Evolutionary conservation across 106 monocot species (phyloP).

Genomic region (Narthecium ossifragum): DNA sequence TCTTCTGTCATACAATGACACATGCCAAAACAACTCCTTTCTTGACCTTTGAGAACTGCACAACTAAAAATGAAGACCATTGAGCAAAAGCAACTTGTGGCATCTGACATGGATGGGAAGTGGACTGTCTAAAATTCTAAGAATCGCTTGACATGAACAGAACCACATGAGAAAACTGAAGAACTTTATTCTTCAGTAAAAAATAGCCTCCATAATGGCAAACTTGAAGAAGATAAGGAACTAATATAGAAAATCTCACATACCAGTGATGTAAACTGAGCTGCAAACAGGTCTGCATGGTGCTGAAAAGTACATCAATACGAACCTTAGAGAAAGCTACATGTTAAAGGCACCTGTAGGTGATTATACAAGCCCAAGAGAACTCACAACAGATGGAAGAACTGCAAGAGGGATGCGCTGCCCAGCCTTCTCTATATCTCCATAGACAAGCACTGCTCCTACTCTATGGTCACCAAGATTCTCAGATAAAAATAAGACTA

Average conservation of each 20-base stretch:
- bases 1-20: background rate
- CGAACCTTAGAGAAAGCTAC: background rate
- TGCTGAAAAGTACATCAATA: conserved; percentile 14
- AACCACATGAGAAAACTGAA: background rate
- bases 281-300: conserved; percentile 15
- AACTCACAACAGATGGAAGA: conserved; percentile 22
- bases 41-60: too few relatives aligned
- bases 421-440: conserved; percentile 7
- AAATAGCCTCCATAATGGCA: background rate
- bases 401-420: background rate
- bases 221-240: background rate
- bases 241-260: background rate
- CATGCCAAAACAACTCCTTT: background rate
- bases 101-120: too few relatives aligned
- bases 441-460: conserved; percentile 9
- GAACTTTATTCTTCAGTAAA: background rate
- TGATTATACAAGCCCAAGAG: background rate
- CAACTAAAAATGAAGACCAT: too few relatives aligned
- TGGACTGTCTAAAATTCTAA: too few relatives aligned
- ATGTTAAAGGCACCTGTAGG: background rate
- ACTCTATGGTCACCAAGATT: conserved; percentile 3
- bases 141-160: too few relatives aligned
- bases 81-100: too few relatives aligned
- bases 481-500: conserved; percentile 9
- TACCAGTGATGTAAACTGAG: conserved; percentile 28